phyloP scores from a whole-genome alignment of 345 rosid species.

The Luvunga scandens region DNA sequence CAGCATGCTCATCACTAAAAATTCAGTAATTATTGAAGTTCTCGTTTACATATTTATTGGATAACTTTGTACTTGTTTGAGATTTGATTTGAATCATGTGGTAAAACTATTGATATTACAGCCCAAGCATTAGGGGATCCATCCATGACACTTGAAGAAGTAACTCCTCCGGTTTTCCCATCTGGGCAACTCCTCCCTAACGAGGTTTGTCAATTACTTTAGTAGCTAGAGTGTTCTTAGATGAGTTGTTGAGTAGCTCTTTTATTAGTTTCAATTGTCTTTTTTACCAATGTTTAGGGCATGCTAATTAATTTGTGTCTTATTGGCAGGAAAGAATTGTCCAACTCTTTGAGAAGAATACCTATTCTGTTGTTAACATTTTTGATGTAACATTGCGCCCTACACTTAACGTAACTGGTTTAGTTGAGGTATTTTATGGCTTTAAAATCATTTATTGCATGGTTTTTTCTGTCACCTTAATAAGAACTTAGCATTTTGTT shows the following conservation, averaged over 20 bases:
- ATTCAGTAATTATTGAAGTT: too few species aligned
- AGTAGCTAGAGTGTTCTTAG: neutral
- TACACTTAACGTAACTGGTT: slow-evolving; percentile 83
- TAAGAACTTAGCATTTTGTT: neutral
- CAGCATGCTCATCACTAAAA: neutral
- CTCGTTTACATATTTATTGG: neutral
- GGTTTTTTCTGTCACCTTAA: neutral
- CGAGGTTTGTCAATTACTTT: slow-evolving; percentile 48
- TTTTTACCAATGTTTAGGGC: neutral
- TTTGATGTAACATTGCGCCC: slow-evolving; percentile 93
- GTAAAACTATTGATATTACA: slow-evolving; percentile 20
- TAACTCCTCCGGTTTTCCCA: slow-evolving; percentile 72
- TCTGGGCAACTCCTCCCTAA: slow-evolving; percentile 81
- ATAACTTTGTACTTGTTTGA: neutral
- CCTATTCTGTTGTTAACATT: slow-evolving; percentile 89
- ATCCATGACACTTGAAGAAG: slow-evolving; percentile 71
- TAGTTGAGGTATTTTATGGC: slow-evolving; percentile 63
- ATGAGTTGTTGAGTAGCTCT: neutral
- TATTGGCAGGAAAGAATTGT: slow-evolving; percentile 76
- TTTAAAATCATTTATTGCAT: neutral
- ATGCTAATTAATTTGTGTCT: neutral
- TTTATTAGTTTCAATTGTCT: neutral
- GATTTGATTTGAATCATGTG: slow-evolving; percentile 5
- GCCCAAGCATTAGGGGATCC: slow-evolving; percentile 91
- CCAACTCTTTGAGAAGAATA: slow-evolving; percentile 76